A percentile compares a stretch with the other conserved stretches of the same genome.
phyloP scores from a whole-genome alignment of 108 stramenopile genomes.

The Nitzschia sp. region DNA sequence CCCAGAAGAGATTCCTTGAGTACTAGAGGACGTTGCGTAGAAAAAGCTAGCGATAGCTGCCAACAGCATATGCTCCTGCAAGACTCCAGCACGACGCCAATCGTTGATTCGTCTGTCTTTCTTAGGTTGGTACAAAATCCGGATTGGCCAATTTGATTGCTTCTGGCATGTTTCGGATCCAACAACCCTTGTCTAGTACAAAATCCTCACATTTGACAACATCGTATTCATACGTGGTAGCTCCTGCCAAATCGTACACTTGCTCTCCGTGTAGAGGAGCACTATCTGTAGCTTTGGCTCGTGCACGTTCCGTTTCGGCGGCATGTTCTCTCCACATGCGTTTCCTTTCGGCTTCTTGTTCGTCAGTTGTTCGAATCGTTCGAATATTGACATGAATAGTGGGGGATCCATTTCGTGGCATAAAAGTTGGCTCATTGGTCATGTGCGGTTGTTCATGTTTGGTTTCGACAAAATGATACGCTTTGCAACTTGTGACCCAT shows the following conservation, averaged over 20 bases:
- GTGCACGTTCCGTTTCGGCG: constrained; percentile 31
- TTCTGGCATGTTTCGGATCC: constrained; percentile 90
- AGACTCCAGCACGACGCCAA: too few relatives aligned
- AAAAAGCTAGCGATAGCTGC: too few relatives aligned
- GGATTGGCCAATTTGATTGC: constrained; percentile 83
- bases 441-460: constrained; percentile 90
- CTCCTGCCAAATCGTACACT: constrained; percentile 60
- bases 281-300: constrained; percentile 25
- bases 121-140: constrained; percentile 81
- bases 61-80: too few relatives aligned
- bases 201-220: constrained; percentile 85
- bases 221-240: constrained; percentile 82
- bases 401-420: constrained; percentile 77
- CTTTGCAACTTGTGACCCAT: constrained; percentile 75
- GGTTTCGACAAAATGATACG: constrained; percentile 88
- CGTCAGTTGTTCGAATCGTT: constrained; percentile 35
- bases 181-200: constrained; percentile 67
- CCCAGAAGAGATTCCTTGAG: too few relatives aligned
- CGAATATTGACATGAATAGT: constrained; percentile 88
- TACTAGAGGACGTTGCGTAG: too few relatives aligned
- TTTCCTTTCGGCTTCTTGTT: constrained; percentile 35
- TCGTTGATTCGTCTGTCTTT: background rate
- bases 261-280: constrained; percentile 50
- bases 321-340: constrained; percentile 35
- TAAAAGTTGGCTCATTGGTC: constrained; percentile 73